These are phyloP conservation scores for Xanthoparmelia taractica DNA, from an alignment of 495 filamentous ascomycete genomes.

Conservation along the genomic window DNA sequence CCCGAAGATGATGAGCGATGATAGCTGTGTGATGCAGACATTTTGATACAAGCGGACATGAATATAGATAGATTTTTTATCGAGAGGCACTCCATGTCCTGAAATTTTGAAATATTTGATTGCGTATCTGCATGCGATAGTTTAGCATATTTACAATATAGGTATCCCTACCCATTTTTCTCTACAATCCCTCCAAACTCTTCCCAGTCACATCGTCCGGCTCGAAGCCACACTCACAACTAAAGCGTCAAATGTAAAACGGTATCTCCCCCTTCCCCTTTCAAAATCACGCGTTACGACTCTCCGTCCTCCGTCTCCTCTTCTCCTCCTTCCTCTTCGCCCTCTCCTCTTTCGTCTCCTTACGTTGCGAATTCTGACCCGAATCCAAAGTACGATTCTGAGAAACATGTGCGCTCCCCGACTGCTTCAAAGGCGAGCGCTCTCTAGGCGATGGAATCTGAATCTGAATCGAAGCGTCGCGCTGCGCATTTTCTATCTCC, in stretches of 20 bases:
- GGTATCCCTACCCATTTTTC: not conserved
- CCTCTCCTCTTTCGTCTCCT: constrained; percentile 11
- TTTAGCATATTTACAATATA: not conserved
- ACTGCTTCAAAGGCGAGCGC: not conserved
- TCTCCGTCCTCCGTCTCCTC: constrained; percentile 1
- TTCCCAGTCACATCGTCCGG: not conserved
- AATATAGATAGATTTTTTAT: not conserved
- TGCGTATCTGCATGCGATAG: not conserved
- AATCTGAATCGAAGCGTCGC: not conserved
- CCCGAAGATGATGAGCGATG: no score
- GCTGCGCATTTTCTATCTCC: not conserved
- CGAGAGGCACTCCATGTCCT: not conserved
- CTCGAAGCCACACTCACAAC: not conserved
- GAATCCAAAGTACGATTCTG: not conserved
- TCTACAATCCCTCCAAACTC: not conserved
- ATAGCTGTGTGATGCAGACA: no score
- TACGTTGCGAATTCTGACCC: not conserved
- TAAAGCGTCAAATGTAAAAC: not conserved
- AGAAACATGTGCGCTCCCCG: not conserved
- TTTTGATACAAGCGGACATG: not conserved
- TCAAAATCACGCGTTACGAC: not conserved
- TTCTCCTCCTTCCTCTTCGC: constrained; percentile 11
- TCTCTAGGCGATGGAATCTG: not conserved
- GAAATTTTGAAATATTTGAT: not conserved
- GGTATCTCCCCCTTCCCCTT: not conserved